phyloP scores from a whole-genome alignment of 1,284 basidiomycete species.

The Phlebopus sp. region DNA sequence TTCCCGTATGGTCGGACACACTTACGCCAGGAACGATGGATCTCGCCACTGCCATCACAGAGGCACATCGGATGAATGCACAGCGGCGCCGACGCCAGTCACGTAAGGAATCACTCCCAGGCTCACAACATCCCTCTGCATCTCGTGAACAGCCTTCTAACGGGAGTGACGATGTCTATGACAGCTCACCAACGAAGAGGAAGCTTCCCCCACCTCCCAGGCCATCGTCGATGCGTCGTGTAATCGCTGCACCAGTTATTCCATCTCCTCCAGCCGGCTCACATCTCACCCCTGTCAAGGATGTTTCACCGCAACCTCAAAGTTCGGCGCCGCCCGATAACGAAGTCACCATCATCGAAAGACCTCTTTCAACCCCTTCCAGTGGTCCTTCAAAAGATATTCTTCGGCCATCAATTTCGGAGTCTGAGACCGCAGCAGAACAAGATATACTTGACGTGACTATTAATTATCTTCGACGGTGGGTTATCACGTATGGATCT shows the following conservation, averaged over 20 bases:
- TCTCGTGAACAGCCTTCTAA: neutral
- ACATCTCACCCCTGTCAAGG: neutral
- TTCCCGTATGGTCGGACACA: conserved; percentile 33
- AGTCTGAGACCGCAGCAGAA: conserved; percentile 12
- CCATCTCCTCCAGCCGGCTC: neutral
- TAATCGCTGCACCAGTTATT: neutral
- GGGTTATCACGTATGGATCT: conserved; percentile 8
- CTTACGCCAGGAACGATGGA: conserved; percentile 24
- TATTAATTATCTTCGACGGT: conserved; percentile 29
- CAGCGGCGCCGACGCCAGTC: conserved; percentile 5
- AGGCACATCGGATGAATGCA: conserved; percentile 29
- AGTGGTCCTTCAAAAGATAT: neutral
- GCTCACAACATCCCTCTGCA: neutral
- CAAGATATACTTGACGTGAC: conserved; percentile 30
- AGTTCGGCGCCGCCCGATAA: neutral
- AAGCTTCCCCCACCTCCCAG: conserved; percentile 18
- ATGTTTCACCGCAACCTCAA: neutral
- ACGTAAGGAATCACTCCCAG: neutral
- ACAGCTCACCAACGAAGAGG: conserved; percentile 9
- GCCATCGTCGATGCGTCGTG: conserved; percentile 10
- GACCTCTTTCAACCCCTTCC: neutral
- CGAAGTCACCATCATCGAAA: conserved; percentile 2
- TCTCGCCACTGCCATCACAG: conserved; percentile 28
- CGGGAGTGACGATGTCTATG: neutral
- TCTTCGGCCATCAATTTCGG: neutral